phyloP scores from a whole-genome alignment of 495 filamentous ascomycete species.

The Hypoxylon perforatum region DNA sequence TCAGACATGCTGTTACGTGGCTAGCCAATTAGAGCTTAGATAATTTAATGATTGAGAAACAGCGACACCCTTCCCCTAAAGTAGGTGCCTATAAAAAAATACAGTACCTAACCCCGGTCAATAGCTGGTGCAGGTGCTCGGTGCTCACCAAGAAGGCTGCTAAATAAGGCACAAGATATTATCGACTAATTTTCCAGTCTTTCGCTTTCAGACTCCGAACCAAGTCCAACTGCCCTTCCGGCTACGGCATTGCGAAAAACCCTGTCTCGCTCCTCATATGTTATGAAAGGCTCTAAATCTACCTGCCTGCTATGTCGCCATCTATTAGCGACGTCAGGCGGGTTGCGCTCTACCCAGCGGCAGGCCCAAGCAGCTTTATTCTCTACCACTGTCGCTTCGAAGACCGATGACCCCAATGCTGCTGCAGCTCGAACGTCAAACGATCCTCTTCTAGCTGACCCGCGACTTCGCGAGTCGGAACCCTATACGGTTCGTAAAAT shows the following conservation, averaged over 20 bases:
- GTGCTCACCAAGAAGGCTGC: no score
- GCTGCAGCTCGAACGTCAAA: neutral
- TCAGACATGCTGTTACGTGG: no score
- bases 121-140: no score
- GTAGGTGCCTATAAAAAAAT: no score
- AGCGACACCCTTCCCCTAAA: no score
- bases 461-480: neutral
- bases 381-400: constrained; percentile 13
- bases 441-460: neutral
- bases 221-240: no score
- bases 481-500: neutral
- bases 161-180: no score
- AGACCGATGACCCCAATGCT: constrained; percentile 10
- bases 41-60: no score
- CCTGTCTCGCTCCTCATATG: constrained; percentile 7
- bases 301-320: constrained; percentile 44
- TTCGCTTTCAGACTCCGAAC: neutral
- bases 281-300: constrained; percentile 39
- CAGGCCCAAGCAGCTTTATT: constrained; percentile 44
- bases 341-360: constrained; percentile 58
- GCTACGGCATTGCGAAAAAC: neutral
- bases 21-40: no score
- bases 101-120: no score
- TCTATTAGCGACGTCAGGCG: constrained; percentile 30
- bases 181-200: neutral